Evolutionary conservation across 305 asterid species (phyloP).

Genomic region (Fraxinus latifolia): DNA sequence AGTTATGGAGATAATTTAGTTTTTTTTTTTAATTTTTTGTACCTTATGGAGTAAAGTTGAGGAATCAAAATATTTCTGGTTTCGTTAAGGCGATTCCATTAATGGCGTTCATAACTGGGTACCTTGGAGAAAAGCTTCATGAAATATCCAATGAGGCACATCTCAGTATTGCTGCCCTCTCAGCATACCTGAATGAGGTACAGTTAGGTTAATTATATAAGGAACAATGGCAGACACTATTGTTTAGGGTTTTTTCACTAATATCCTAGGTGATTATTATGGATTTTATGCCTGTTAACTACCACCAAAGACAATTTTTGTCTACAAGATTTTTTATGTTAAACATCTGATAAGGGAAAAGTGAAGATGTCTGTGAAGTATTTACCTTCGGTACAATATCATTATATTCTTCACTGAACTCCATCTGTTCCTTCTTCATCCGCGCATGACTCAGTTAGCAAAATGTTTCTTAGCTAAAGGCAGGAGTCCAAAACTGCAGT

Average conservation of each 20-base stretch:
- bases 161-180: constrained; percentile 64
- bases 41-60: neutral
- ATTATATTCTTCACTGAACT: neutral
- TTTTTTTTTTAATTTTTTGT: neutral
- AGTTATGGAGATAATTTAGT: neutral
- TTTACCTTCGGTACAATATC: neutral
- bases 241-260: neutral
- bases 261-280: neutral
- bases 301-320: neutral
- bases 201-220: neutral
- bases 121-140: constrained; percentile 83
- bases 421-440: neutral
- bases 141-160: constrained; percentile 61
- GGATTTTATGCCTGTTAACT: neutral
- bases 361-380: neutral
- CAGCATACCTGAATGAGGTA: constrained; percentile 88
- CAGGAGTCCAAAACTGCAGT: neutral
- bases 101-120: constrained; percentile 64
- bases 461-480: neutral
- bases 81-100: constrained; percentile 60
- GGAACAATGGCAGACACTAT: neutral
- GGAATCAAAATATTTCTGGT: constrained; percentile 20
- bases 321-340: neutral
- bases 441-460: neutral
- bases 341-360: neutral